These are phyloP conservation scores for Lindgomyces ingoldianus DNA, from an alignment of 495 filamentous ascomycete genomes.

Conservation along the genomic window DNA sequence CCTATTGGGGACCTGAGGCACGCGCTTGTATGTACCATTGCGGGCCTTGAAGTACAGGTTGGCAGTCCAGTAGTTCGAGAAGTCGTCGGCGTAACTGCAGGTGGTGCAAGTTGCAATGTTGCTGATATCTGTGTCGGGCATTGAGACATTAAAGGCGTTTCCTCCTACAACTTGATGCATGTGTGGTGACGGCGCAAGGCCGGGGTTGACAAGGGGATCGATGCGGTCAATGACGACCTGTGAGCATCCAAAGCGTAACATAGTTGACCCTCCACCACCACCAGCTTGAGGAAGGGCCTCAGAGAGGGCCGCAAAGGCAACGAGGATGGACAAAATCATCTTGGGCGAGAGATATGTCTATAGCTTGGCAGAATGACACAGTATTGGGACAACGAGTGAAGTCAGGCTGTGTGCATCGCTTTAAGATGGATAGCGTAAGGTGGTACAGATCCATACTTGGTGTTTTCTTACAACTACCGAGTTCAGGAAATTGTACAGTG, in stretches of 20 bases:
- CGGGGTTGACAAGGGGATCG: conserved; percentile 34
- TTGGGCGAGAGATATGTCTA: background rate
- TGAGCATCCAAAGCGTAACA: conserved; percentile 30
- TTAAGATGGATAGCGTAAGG: background rate
- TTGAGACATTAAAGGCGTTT: conserved; percentile 30
- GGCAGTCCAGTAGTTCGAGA: conserved; percentile 35
- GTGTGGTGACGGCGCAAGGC: conserved; percentile 23
- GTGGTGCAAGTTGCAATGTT: conserved; percentile 27
- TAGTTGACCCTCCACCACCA: conserved; percentile 10
- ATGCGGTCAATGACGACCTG: conserved; percentile 32
- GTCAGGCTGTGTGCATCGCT: background rate
- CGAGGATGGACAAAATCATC: conserved; percentile 9
- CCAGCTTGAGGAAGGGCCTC: conserved; percentile 14
- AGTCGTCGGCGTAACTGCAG: conserved; percentile 21
- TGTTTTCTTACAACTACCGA: background rate
- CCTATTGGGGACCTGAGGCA: conserved; percentile 29
- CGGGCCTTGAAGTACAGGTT: conserved; percentile 34
- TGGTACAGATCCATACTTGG: background rate
- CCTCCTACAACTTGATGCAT: conserved; percentile 35
- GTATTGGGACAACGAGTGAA: background rate
- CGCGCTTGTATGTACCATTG: conserved; percentile 34
- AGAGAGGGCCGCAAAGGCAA: conserved; percentile 17
- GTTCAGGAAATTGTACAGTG: background rate
- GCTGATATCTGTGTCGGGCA: conserved; percentile 22
- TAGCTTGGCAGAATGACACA: background rate